Evolutionary conservation across 306 rosid species (phyloP), one percentile per base, ranked within the genome.

Genomic region (Coriaria nepalensis): DNA sequence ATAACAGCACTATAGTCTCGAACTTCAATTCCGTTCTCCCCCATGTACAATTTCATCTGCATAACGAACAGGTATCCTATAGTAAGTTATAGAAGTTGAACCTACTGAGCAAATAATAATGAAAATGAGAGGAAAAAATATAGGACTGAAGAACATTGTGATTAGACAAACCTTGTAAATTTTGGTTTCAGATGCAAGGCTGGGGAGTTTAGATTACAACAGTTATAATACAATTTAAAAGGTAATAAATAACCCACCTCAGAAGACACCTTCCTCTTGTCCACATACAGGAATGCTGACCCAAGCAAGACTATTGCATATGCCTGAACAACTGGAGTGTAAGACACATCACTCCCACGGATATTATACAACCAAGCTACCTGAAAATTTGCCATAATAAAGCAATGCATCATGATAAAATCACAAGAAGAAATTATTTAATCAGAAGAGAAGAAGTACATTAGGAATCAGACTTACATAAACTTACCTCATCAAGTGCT

Each of bases 291-390:
- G 79, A 92, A 82, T 39, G 93, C 81, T 42, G 76, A 67, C 43
- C 66, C 76, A 50, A 67, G 42, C 54, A 94, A 81, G 52, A 92
- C 80, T 42, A 82, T 69, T 49, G 94, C 87, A 68, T 70, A 92
- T 61, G 98, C 87, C 64, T 92, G 93, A 68, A 78, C 87, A 59
- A 92, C 96, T 4, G 98, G 98, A 58, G 70, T 68, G 70, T 92
- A 92, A 40, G 94, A 73, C 59, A 92, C 94, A 69, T 92, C 98
- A 54, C 67, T 82, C 66, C 98, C 96, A 38, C 98, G 98, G 44
- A 92, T 63, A 54, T 92, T 85, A 67, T 92, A 92, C 72, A 78
- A 48, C 98, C 98, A 92, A 43, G 93, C 94, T 65, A 92, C 98
- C 98, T 92, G 83, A 56, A 70, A 50, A 59, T 50, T 33, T 59